phyloP scores from a whole-genome alignment of 1,284 basidiomycete genomes.

The Malassezia yamatoensis region DNA sequence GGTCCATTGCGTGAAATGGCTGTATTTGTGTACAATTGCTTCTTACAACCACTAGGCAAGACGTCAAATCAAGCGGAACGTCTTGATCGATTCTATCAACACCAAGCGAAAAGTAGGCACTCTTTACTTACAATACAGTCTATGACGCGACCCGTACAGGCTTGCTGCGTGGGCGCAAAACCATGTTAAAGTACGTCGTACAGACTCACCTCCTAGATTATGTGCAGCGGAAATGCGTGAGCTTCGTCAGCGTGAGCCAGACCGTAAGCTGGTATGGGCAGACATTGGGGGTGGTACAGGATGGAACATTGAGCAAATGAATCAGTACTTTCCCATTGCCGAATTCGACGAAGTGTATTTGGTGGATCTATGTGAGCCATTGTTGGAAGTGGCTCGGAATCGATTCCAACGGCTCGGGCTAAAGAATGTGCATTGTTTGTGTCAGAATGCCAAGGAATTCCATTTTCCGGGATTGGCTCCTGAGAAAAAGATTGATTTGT shows the following conservation, averaged over 20 bases:
- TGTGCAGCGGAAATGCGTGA: constrained; percentile 60
- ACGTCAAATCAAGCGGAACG: constrained; percentile 40
- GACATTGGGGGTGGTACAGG: constrained; percentile 74
- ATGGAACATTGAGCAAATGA: constrained; percentile 73
- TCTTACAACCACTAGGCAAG: constrained; percentile 46
- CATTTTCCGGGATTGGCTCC: constrained; percentile 53
- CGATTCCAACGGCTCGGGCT: constrained; percentile 62
- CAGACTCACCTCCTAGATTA: constrained; percentile 52
- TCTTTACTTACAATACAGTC: constrained; percentile 19
- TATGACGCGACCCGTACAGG: constrained; percentile 45
- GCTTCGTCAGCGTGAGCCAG: constrained; percentile 48
- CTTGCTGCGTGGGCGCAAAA: constrained; percentile 41
- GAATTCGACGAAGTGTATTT: constrained; percentile 57
- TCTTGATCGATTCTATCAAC: constrained; percentile 43
- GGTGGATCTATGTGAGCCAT: constrained; percentile 64
- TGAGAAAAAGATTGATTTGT: constrained; percentile 41
- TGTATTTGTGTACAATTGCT: constrained; percentile 45
- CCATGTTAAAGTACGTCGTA: constrained; percentile 42
- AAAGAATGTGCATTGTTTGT: constrained; percentile 64
- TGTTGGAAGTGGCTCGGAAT: constrained; percentile 62
- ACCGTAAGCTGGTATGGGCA: constrained; percentile 62
- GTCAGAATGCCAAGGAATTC: constrained; percentile 66
- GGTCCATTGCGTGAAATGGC: constrained; percentile 26
- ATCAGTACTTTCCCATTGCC: constrained; percentile 56
- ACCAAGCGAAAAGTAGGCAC: constrained; percentile 39